Evolutionary conservation across 2,329 filamentous ascomycete species (phyloP), one percentile per base, ranked within the genome.

Genomic region (Phoma sp.): DNA sequence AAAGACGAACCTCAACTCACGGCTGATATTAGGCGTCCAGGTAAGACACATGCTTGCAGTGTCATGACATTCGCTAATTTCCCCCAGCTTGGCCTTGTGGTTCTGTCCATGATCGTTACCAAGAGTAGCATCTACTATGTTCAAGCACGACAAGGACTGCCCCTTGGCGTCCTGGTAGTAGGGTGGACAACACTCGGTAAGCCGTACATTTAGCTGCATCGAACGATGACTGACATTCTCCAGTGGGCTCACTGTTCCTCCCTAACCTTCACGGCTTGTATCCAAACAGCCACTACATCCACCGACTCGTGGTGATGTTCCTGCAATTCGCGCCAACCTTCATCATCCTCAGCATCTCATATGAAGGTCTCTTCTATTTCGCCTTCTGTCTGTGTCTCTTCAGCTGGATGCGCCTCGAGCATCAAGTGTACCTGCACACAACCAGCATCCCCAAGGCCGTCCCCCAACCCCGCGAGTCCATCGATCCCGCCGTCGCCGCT

Each of bases 301-400:
- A 98, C 74, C 88, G 93, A 20, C 81, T 99, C 4, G 83, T 93
- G 62, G 85, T 96, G 64, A 87, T 97, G 47, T 99, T 98, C 78
- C 81, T 99, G 42, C 90, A 93, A 5, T 98, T 96, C 72, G 90
- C 93, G 0, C 95, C 95, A 0, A 89, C 90, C 1, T 99, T 98
- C 76, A 89, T 99, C 70, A 93, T 99, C 67, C 85, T 99, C 43
- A 96, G 93, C 7, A 97, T 98, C 65, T 97, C 93, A 0, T 99
- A 96, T 77, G 95, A 99, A 75, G 93, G 93, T 0, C 82, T 99
- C 2, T 99, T 99, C 75, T 99, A 98, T 76, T 86, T 97, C 55
- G 87, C 89, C 10, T 99, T 97, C 76, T 92, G 88, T 68, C 80
- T 89, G 47, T 90, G 88, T 18, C 79, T 99, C 5, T 82, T 96